Conservation (phyloP, 768 basidiomycete genomes). For the Termitomyces sp. region DNA sequence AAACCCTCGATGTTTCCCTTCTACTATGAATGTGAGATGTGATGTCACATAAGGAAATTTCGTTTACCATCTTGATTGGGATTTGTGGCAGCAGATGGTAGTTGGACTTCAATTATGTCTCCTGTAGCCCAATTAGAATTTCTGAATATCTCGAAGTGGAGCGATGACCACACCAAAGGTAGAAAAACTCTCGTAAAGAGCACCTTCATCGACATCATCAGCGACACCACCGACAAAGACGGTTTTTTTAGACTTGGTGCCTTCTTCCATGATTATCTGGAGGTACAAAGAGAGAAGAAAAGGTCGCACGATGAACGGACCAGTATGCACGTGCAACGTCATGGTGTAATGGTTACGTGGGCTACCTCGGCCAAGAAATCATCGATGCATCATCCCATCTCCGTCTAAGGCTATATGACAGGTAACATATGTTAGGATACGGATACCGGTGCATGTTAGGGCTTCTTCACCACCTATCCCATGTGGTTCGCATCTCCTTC, state of each 20-base stretch:
- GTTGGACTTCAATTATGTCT: conserved; percentile 87
- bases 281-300: conserved; percentile 24
- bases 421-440: not conserved
- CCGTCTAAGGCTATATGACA: not conserved
- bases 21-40: conserved; percentile 19
- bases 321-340: conserved; percentile 21
- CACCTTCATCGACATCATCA: conserved; percentile 77
- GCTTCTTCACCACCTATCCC: conserved; percentile 4
- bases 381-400: conserved; percentile 18
- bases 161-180: conserved; percentile 65
- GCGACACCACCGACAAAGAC: conserved; percentile 79
- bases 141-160: not conserved
- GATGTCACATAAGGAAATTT: conserved; percentile 7
- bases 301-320: conserved; percentile 36
- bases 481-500: conserved; percentile 6
- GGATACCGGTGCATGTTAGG: not conserved
- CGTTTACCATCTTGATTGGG: conserved; percentile 48
- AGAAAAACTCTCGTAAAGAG: conserved; percentile 74
- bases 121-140: conserved; percentile 39
- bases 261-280: conserved; percentile 60
- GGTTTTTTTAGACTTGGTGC: conserved; percentile 79
- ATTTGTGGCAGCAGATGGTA: conserved; percentile 76
- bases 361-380: not conserved
- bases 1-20: conserved; percentile 86
- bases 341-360: not conserved